Conservation (phyloP, 495 filamentous ascomycete species). For the Tetracladium marchalianum region DNA sequence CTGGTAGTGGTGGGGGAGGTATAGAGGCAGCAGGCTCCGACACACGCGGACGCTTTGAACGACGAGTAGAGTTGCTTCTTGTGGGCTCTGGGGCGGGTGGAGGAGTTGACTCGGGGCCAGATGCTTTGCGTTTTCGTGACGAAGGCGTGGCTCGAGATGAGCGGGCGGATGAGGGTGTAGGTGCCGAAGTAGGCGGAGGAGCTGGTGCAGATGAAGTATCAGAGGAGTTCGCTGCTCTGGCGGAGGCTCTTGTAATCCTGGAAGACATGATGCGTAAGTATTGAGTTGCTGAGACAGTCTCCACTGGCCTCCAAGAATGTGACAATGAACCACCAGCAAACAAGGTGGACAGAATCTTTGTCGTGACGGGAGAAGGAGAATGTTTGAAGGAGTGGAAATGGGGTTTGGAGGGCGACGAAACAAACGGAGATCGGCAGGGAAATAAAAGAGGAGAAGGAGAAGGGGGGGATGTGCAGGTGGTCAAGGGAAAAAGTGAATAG, state of each 20-base stretch:
- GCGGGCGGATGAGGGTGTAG: conserved; percentile 29
- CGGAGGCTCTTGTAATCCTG: conserved; percentile 74
- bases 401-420: neutral
- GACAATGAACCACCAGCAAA: too few species aligned
- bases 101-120: conserved; percentile 30
- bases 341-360: too few species aligned
- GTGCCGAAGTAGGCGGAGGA: conserved; percentile 22
- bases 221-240: conserved; percentile 50
- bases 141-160: conserved; percentile 19
- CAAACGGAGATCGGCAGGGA: neutral
- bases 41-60: conserved; percentile 43
- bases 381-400: neutral
- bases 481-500: too few species aligned
- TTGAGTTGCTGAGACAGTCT: conserved; percentile 3
- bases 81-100: conserved; percentile 31
- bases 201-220: conserved; percentile 33
- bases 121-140: conserved; percentile 48
- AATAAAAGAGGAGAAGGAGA: too few species aligned
- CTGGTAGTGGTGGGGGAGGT: conserved; percentile 12
- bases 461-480: too few species aligned
- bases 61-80: conserved; percentile 35
- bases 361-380: too few species aligned
- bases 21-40: conserved; percentile 18
- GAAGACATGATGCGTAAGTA: conserved; percentile 58
- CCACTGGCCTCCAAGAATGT: too few species aligned